Evolutionary conservation across 2,329 filamentous ascomycete species (phyloP).

Genomic region (Apiospora rasikravindrae): DNA sequence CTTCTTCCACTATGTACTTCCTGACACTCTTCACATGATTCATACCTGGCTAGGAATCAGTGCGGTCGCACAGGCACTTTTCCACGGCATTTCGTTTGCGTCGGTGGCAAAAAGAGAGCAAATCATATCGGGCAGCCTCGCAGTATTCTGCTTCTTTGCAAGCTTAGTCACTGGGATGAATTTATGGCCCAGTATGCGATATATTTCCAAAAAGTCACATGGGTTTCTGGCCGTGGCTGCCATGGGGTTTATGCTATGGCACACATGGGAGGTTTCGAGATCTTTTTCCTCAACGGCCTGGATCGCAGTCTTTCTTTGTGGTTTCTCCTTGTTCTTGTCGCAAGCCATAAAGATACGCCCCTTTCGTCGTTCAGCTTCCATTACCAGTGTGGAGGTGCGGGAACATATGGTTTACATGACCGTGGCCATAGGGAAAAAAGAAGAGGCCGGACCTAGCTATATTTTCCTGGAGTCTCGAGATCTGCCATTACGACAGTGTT

Average conservation of each 20-base stretch:
- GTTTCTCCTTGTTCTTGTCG: neutral
- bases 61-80: neutral
- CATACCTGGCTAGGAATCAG: neutral
- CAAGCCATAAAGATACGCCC: neutral
- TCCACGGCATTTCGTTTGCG: neutral
- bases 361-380: neutral
- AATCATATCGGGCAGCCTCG: neutral
- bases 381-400: neutral
- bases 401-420: neutral
- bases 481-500: neutral
- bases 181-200: neutral
- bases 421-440: neutral
- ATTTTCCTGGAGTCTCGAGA: neutral
- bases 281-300: neutral
- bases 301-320: neutral
- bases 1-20: neutral
- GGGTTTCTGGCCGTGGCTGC: constrained; percentile 5
- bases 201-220: neutral
- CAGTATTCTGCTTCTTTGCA: neutral
- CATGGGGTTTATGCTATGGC: neutral
- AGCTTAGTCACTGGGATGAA: neutral
- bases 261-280: neutral
- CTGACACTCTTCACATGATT: neutral
- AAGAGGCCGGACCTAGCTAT: neutral
- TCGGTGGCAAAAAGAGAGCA: neutral